Conservation (phyloP, 2,329 filamentous ascomycete genomes). For the Tolypocladium inflatum region DNA sequence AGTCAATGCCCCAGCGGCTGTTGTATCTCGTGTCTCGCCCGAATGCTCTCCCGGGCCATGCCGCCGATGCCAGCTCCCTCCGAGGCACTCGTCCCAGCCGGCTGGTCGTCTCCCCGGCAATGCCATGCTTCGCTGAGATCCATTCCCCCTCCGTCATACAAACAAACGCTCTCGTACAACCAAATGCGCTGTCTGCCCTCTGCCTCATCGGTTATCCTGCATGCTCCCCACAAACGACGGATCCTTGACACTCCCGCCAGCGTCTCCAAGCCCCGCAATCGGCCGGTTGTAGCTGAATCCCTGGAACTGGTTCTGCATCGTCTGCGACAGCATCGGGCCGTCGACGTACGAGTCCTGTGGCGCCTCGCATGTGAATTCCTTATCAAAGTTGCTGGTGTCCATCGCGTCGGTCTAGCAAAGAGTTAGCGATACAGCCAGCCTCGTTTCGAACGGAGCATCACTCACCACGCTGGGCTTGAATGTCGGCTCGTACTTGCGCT, state of each 20-base stretch:
- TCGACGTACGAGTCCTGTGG: constrained; percentile 92
- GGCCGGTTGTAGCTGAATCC: constrained; percentile 98
- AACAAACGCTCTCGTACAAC: neutral
- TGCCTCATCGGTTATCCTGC: constrained; percentile 32
- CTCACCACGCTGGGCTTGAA: constrained; percentile 95
- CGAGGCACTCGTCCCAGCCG: neutral
- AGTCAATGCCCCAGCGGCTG: neutral
- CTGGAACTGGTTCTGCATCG: constrained; percentile 90
- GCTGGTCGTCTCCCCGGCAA: neutral
- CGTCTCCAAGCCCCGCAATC: constrained; percentile 85
- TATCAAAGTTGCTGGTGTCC: constrained; percentile 88
- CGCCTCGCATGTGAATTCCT: constrained; percentile 81
- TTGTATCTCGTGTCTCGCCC: neutral
- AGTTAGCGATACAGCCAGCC: neutral
- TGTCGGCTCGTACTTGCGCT: constrained; percentile 95
- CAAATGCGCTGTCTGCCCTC: neutral
- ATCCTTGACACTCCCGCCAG: constrained; percentile 87
- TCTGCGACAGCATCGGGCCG: constrained; percentile 81
- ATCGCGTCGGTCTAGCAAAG: constrained; percentile 61
- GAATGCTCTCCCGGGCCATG: neutral
- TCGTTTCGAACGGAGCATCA: constrained; percentile 18
- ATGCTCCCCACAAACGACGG: constrained; percentile 59
- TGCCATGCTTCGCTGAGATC: neutral
- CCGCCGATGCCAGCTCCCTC: neutral
- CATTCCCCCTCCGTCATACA: neutral